These are phyloP conservation scores for Tolypocladium nubicola DNA, from an alignment of 2,329 filamentous ascomycete genomes.

Conservation along the genomic window DNA sequence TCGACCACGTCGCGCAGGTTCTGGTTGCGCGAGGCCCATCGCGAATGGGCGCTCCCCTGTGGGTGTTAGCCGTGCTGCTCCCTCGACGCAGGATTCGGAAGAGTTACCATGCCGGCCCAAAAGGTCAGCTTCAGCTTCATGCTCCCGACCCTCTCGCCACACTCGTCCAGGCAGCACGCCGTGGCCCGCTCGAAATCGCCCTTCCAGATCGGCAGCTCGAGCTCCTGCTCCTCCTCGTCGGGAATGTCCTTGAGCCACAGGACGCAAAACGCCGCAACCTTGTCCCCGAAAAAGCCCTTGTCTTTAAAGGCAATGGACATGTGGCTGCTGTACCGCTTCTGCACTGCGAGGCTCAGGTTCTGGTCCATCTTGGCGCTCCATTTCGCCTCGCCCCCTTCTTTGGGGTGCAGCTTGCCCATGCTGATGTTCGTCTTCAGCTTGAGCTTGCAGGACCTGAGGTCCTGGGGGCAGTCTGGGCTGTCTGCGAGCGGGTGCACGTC, in stretches of 20 bases:
- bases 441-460: constrained; percentile 38
- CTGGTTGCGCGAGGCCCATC: constrained; percentile 22
- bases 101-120: constrained; percentile 23
- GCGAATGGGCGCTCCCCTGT: constrained; percentile 23
- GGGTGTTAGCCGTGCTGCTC: background rate
- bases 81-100: background rate
- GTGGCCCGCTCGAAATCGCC: constrained; percentile 40
- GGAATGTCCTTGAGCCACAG: constrained; percentile 60
- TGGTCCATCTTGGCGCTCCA: constrained; percentile 42
- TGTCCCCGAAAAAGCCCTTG: constrained; percentile 33
- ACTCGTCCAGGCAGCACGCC: constrained; percentile 28
- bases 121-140: constrained; percentile 28
- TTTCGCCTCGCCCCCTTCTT: constrained; percentile 26
- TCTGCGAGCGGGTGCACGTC: constrained; percentile 46
- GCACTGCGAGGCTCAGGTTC: constrained; percentile 40
- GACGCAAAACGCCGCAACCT: constrained; percentile 49
- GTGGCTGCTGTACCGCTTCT: constrained; percentile 45
- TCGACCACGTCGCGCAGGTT: constrained; percentile 29
- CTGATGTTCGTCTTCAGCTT: constrained; percentile 50
- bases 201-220: constrained; percentile 55
- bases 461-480: constrained; percentile 30
- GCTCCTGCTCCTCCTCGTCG: constrained; percentile 52
- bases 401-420: constrained; percentile 45
- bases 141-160: constrained; percentile 36
- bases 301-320: constrained; percentile 45